A percentile compares a stretch with the other conserved stretches of the same genome.
These are phyloP conservation scores for Yamadazyma triangularis DNA, from an alignment of 1,139 yeast species.

Conservation along the genomic window DNA sequence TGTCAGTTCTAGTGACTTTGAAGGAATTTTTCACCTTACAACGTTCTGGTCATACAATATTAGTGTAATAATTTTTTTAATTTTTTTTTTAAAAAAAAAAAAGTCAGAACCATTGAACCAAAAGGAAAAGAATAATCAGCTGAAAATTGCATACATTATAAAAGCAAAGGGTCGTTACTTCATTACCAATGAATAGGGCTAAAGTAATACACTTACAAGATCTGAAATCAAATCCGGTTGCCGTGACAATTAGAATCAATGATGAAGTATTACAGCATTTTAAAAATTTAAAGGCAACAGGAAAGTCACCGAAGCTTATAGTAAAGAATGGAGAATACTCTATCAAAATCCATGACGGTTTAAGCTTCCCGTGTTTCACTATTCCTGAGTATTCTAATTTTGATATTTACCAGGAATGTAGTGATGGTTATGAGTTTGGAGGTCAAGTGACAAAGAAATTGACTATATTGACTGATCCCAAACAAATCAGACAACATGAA, in stretches of 20 bases:
- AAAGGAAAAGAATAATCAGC: too few species aligned
- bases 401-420: constrained; percentile 24
- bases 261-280: constrained; percentile 21
- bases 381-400: constrained; percentile 35
- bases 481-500: constrained; percentile 34
- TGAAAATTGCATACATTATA: too few species aligned
- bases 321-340: constrained; percentile 34
- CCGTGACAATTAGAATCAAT: constrained; percentile 25
- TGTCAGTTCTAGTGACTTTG: too few species aligned
- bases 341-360: constrained; percentile 24
- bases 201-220: too few species aligned
- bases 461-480: constrained; percentile 28
- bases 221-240: too few species aligned
- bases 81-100: too few species aligned
- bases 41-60: too few species aligned
- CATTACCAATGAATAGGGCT: too few species aligned
- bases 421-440: constrained; percentile 12
- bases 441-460: constrained; percentile 33
- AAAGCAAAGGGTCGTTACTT: too few species aligned
- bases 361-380: constrained; percentile 32
- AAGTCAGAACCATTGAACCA: too few species aligned
- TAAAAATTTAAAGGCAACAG: constrained; percentile 13
- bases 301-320: constrained; percentile 21
- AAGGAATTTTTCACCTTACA: too few species aligned
- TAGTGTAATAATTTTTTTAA: too few species aligned